Evolutionary conservation across 176 grass and related monocot genomes (phyloP).

Genomic region (Bothriochloa decipiens): DNA sequence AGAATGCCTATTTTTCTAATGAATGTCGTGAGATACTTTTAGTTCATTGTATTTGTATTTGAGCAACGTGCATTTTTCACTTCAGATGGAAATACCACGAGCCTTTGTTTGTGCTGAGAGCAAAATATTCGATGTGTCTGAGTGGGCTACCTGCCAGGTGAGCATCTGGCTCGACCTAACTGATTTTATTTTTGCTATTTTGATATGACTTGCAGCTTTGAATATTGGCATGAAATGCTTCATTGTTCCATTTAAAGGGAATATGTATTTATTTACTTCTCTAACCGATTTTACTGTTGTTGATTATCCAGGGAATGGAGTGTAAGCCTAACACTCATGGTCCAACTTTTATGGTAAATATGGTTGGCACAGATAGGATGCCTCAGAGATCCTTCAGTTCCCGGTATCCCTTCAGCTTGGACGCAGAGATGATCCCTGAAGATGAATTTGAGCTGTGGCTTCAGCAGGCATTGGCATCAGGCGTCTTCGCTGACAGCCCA

Average conservation of each 20-base stretch:
- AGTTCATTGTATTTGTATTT: constrained; percentile 39
- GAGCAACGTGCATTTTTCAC: constrained; percentile 35
- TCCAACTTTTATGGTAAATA: constrained; percentile 97
- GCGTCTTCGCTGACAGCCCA: constrained; percentile 87
- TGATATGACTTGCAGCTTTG: constrained; percentile 5
- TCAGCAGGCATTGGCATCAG: constrained; percentile 88
- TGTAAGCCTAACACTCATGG: constrained; percentile 97
- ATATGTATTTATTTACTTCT: neutral
- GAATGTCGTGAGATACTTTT: neutral
- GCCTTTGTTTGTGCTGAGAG: constrained; percentile 99
- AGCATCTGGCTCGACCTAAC: constrained; percentile 8
- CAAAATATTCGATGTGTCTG: constrained; percentile 99
- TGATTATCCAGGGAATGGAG: constrained; percentile 79
- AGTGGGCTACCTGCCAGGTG: constrained; percentile 99
- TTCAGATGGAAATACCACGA: constrained; percentile 95
- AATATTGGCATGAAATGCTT: constrained; percentile 2
- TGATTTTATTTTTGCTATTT: neutral
- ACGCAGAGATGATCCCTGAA: constrained; percentile 89
- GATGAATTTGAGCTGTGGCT: constrained; percentile 92
- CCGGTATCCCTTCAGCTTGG: constrained; percentile 84
- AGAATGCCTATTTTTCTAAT: constrained; percentile 16
- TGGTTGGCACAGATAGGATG: constrained; percentile 82
- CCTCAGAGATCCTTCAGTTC: constrained; percentile 65
- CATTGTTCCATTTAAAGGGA: neutral
- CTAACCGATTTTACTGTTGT: constrained; percentile 30